Conservation (phyloP, 225 moss, liverwort and hornwort genomes). For the Pleurozium schreberi region DNA sequence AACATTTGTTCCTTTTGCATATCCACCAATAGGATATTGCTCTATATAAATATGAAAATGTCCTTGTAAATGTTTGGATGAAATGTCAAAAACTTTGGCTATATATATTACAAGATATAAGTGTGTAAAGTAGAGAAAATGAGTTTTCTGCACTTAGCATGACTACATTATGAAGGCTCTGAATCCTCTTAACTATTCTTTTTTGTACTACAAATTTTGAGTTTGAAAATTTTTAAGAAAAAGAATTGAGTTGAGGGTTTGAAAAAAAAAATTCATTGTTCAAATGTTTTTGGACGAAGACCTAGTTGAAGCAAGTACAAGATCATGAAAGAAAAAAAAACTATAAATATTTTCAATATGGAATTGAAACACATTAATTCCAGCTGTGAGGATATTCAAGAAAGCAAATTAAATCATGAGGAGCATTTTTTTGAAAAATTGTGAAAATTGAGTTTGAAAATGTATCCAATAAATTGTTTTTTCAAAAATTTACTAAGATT, state of each 20-base stretch:
- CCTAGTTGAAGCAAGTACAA: rapidly evolving
- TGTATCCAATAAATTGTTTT: background rate
- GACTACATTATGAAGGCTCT: background rate
- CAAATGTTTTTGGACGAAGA: too few relatives aligned
- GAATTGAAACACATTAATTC: background rate
- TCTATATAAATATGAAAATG: background rate
- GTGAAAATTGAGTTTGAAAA: background rate
- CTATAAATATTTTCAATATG: background rate
- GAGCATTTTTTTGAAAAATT: background rate
- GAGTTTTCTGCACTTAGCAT: background rate
- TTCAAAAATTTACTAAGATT: background rate
- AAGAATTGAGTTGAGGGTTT: background rate
- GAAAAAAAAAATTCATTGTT: background rate
- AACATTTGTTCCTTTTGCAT: background rate
- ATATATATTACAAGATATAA: background rate
- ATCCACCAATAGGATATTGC: background rate
- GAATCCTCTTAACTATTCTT: background rate
- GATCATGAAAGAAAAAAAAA: background rate
- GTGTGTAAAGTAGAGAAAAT: background rate
- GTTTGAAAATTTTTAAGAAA: background rate
- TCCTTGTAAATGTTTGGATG: too few relatives aligned
- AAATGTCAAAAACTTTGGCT: background rate
- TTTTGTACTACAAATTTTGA: background rate
- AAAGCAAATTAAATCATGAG: background rate
- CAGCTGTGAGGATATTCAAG: background rate